Conservation (phyloP, 345 rosid genomes). For the Arabis hirsuta region DNA sequence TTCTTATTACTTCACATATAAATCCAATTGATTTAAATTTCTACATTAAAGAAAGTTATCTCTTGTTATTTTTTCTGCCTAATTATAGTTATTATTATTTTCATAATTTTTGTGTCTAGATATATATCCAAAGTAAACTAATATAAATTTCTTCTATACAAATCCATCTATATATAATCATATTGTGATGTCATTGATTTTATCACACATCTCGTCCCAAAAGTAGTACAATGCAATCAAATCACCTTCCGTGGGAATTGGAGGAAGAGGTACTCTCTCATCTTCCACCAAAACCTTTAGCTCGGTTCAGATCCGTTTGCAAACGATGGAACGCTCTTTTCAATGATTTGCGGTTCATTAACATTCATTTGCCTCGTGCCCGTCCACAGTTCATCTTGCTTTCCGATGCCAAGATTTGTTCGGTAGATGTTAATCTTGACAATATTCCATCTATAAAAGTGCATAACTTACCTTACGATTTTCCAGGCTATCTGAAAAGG, state of each 20-base stretch:
- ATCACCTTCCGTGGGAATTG: not conserved
- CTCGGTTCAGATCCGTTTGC: slow-evolving; percentile 21
- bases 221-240: no score
- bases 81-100: no score
- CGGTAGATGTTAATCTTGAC: not conserved
- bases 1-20: no score
- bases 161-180: no score
- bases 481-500: not conserved
- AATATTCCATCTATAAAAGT: not conserved
- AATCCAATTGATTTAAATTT: no score
- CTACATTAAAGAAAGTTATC: no score
- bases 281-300: not conserved
- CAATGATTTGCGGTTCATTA: not conserved
- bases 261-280: slow-evolving; percentile 6
- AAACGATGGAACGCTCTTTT: slow-evolving; percentile 20
- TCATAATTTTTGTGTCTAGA: no score
- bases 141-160: no score
- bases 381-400: not conserved
- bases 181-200: no score
- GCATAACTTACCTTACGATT: not conserved
- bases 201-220: no score
- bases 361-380: not conserved
- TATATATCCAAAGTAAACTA: no score
- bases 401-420: not conserved
- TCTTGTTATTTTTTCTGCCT: no score